Conservation (phyloP, 768 basidiomycete genomes). For the Pulveroboletus ravenelii region DNA sequence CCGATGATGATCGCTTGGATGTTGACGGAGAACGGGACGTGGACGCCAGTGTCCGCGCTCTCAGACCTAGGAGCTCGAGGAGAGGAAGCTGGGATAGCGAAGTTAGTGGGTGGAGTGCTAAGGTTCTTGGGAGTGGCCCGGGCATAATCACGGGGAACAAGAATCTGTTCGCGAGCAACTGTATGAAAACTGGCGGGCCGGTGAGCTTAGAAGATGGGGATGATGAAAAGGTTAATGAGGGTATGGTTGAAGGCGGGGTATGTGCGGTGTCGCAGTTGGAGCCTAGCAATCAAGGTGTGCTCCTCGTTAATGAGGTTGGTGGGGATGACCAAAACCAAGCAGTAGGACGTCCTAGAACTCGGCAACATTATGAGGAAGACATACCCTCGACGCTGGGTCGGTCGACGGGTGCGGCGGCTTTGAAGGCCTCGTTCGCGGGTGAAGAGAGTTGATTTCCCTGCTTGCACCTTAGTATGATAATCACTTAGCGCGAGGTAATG, state of each 20-base stretch:
- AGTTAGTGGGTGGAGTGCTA: constrained; percentile 83
- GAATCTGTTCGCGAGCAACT: constrained; percentile 59
- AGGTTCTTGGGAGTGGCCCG: constrained; percentile 44
- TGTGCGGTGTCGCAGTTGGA: constrained; percentile 7
- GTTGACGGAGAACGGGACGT: constrained; percentile 54
- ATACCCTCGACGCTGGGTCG: constrained; percentile 25
- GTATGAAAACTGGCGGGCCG: constrained; percentile 50
- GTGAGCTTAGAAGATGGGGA: constrained; percentile 44
- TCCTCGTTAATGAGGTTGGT: neutral
- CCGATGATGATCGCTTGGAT: constrained; percentile 61
- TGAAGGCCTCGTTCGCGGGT: constrained; percentile 7
- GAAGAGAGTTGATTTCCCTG: constrained; percentile 2
- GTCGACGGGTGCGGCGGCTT: constrained; percentile 19
- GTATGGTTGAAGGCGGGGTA: constrained; percentile 12
- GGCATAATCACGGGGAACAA: constrained; percentile 48
- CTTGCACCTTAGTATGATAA: neutral
- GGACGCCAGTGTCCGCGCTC: constrained; percentile 85
- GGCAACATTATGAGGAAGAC: constrained; percentile 14
- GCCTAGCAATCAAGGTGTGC: constrained; percentile 5
- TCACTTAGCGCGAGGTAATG: neutral
- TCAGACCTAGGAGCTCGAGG: constrained; percentile 80
- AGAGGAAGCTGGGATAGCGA: constrained; percentile 92
- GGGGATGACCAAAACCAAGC: constrained; percentile 2
- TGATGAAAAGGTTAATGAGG: constrained; percentile 30
- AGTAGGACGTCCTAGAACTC: constrained; percentile 4